Percentiles rank a stretch among this genome's conserved stretches.
Evolutionary conservation across 495 filamentous ascomycete genomes (phyloP).

Genomic region (Oleoguttula mirabilis): DNA sequence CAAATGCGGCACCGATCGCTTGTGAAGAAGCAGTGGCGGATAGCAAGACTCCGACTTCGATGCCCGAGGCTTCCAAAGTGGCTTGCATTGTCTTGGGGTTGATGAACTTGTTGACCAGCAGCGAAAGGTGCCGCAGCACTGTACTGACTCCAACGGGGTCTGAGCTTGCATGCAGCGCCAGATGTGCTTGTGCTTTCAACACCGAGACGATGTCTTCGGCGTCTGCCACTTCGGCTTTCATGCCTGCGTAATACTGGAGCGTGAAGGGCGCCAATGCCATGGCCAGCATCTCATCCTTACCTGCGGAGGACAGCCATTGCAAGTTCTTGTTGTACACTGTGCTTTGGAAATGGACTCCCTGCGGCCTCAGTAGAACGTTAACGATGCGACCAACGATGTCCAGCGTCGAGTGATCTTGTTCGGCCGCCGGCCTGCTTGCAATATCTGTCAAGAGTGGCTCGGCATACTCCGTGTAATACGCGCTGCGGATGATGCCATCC

Average conservation of each 20-base stretch:
- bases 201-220: slow-evolving; percentile 22
- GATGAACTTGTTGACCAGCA: slow-evolving; percentile 57
- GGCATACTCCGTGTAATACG: slow-evolving; percentile 51
- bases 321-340: slow-evolving; percentile 9
- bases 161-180: not conserved
- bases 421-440: slow-evolving; percentile 14
- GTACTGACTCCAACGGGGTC: not conserved
- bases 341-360: slow-evolving; percentile 42
- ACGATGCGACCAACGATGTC: slow-evolving; percentile 53
- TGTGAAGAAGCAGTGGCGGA: not conserved
- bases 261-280: slow-evolving; percentile 8
- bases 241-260: slow-evolving; percentile 31
- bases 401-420: slow-evolving; percentile 41
- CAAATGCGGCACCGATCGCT: slow-evolving; percentile 29
- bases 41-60: slow-evolving; percentile 22
- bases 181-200: slow-evolving; percentile 22
- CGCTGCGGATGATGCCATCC: slow-evolving; percentile 38
- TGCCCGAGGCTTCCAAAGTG: slow-evolving; percentile 22
- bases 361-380: slow-evolving; percentile 47
- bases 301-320: slow-evolving; percentile 4
- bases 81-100: slow-evolving; percentile 35
- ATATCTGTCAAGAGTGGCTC: slow-evolving; percentile 28
- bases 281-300: not conserved
- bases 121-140: slow-evolving; percentile 44
- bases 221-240: slow-evolving; percentile 35